These are phyloP conservation scores for Gastrolobium villosum DNA, from an alignment of 306 rosid species.

Conservation along the genomic window DNA sequence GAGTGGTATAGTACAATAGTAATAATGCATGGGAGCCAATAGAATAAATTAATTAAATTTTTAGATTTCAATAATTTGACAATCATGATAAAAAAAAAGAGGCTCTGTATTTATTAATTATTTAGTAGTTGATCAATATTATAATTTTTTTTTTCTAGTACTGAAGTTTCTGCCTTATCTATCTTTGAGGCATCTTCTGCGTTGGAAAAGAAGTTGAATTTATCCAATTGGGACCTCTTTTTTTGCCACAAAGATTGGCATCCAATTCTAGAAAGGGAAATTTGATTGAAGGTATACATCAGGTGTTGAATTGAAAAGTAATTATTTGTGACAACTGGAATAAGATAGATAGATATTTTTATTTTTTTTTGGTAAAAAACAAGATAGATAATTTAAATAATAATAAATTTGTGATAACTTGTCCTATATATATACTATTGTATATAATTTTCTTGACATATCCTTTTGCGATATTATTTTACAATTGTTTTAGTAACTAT, in stretches of 20 bases:
- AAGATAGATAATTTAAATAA: too few relatives aligned
- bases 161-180: slow-evolving; percentile 53
- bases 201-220: slow-evolving; percentile 67
- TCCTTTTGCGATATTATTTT: not conserved
- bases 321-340: not conserved
- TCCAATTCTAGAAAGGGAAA: slow-evolving; percentile 66
- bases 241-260: slow-evolving; percentile 52
- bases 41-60: not conserved
- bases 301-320: not conserved
- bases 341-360: not conserved
- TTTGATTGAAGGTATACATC: slow-evolving; percentile 27
- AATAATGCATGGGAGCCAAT: not conserved
- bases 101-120: not conserved
- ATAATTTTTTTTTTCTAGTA: not conserved
- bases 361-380: too few relatives aligned
- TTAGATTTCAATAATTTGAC: slow-evolving; percentile 19
- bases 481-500: not conserved
- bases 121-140: slow-evolving; percentile 10
- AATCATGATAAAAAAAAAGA: not conserved
- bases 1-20: not conserved
- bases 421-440: too few relatives aligned
- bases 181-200: slow-evolving; percentile 69
- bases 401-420: too few relatives aligned
- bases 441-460: too few relatives aligned
- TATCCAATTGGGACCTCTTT: slow-evolving; percentile 76